Base-by-base conservation (phyloP, 441 rosid species). In the Manihot esculenta region DNA sequence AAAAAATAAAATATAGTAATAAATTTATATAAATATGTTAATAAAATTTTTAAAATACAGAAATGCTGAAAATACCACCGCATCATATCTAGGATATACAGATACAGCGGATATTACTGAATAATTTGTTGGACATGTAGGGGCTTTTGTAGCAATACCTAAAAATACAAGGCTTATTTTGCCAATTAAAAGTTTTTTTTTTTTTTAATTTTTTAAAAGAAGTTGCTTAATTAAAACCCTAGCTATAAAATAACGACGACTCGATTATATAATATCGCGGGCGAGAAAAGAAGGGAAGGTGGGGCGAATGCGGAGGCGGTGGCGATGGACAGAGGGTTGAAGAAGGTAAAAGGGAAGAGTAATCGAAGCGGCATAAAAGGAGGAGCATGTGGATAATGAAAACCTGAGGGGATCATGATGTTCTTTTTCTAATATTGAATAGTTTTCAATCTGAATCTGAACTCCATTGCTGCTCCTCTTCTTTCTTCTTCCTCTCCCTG, bases 361-460 rank as follows among this genome's bases (percentile, higher is more conserved):
- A 24, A 4, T 56, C 26, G 60, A 56, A 56, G 60, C 60, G 60
- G 60, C 60, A 12, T 0, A 26, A 56, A 56, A 49, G n/a, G 51
- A 17, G 51, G 35, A 56, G 35, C 60, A 26, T 56, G 60, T 56
- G 14, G 60, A 56, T 26, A 56, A 0, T 4, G 18, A 56, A 56
- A 26, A 24, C 18, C 60, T 56, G 60, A 56, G 60, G 60, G 38
- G 38, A 56, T 56, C 35, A 56, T 56, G 60, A 56, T 56, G 60
- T 56, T 26, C n/a, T 2, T 51, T 18, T 11, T 54, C 23, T 12
- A n/a, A n/a, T 3, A n/a, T 54, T 24, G 13, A 56, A 26, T 56
- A 56, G 60, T 56, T 56, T 55, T 56, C 60, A 56, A 56, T 56
- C 60, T 56, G 60, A 56, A 56, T 56, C 35, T 13, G 5, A 56